These are phyloP conservation scores for Cnidoscolus chayamansa DNA, from an alignment of 441 rosid species.

Conservation along the genomic window DNA sequence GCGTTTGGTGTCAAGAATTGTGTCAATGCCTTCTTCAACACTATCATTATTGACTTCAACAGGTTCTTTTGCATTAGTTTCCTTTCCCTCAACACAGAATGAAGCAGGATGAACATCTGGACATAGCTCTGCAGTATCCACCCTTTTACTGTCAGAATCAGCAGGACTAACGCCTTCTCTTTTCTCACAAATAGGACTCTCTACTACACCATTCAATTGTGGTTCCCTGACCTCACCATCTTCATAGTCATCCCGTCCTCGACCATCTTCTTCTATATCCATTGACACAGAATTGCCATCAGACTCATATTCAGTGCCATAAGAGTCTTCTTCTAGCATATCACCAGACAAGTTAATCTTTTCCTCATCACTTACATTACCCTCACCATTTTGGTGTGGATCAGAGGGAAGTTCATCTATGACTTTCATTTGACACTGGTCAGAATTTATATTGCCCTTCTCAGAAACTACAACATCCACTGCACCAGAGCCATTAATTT, in stretches of 20 bases:
- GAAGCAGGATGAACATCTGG: conserved; percentile 27
- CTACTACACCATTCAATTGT: conserved; percentile 23
- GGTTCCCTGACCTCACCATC: conserved; percentile 64
- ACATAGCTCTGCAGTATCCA: conserved; percentile 22
- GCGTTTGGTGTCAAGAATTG: conserved; percentile 22
- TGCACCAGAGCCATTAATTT: conserved; percentile 30
- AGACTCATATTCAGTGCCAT: conserved; percentile 48
- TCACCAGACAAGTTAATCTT: conserved; percentile 53
- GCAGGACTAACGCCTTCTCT: conserved; percentile 19
- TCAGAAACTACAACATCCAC: conserved; percentile 30
- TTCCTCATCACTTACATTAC: conserved; percentile 52
- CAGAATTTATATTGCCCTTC: conserved; percentile 29
- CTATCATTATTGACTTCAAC: conserved; percentile 28
- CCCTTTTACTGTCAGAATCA: conserved; percentile 32
- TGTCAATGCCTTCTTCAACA: conserved; percentile 23
- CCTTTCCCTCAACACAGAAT: conserved; percentile 33
- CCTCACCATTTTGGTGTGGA: conserved; percentile 40
- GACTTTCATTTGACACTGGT: conserved; percentile 23
- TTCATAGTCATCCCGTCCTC: conserved; percentile 47
- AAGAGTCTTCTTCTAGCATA: conserved; percentile 43
- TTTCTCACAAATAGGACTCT: conserved; percentile 26
- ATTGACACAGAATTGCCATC: conserved; percentile 40
- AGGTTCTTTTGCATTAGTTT: conserved; percentile 24
- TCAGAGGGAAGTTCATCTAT: conserved; percentile 29
- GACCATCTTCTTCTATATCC: conserved; percentile 40